Percentiles rank a stretch among this genome's conserved stretches.
Evolutionary conservation across 139 green algal species (phyloP).

Genomic region (Picochlorum sp.): DNA sequence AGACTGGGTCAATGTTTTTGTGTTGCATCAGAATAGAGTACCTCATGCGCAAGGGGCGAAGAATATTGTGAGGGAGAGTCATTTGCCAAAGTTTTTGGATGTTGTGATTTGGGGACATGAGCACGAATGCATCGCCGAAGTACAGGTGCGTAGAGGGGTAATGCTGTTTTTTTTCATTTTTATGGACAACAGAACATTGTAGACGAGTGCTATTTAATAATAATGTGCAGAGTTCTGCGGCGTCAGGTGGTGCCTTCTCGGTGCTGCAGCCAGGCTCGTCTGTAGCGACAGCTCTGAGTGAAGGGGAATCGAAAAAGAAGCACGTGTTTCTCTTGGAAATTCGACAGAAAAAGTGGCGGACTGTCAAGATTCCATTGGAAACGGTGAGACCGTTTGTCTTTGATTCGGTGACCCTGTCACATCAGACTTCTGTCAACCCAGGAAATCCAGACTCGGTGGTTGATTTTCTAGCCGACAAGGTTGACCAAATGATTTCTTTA

Average conservation of each 20-base stretch:
- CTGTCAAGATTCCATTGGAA: slow-evolving; percentile 59
- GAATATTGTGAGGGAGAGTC: slow-evolving; percentile 69
- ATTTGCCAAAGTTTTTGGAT: slow-evolving; percentile 85
- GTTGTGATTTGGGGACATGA: slow-evolving; percentile 97
- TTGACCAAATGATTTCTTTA: slow-evolving; percentile 50
- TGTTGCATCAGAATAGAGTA: slow-evolving; percentile 93
- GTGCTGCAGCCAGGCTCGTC: slow-evolving; percentile 84
- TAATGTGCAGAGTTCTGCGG: slow-evolving; percentile 5
- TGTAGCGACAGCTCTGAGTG: slow-evolving; percentile 56
- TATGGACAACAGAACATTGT: background rate
- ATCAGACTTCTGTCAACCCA: slow-evolving; percentile 34
- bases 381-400: slow-evolving; percentile 75
- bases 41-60: slow-evolving; percentile 57
- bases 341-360: slow-evolving; percentile 38
- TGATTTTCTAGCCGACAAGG: slow-evolving; percentile 58
- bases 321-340: slow-evolving; percentile 87
- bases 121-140: slow-evolving; percentile 84
- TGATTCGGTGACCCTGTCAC: slow-evolving; percentile 50
- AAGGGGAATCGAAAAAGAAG: slow-evolving; percentile 82
- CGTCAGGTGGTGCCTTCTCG: slow-evolving; percentile 18
- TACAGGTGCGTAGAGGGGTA: slow-evolving; percentile 32
- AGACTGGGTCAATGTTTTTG: slow-evolving; percentile 92
- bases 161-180: background rate
- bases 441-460: slow-evolving; percentile 45
- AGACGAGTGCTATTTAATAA: background rate